A percentile compares a stretch with the other conserved stretches of the same genome.
Evolutionary conservation across 2,329 filamentous ascomycete species (phyloP).

Genomic region (Nemania sp.): DNA sequence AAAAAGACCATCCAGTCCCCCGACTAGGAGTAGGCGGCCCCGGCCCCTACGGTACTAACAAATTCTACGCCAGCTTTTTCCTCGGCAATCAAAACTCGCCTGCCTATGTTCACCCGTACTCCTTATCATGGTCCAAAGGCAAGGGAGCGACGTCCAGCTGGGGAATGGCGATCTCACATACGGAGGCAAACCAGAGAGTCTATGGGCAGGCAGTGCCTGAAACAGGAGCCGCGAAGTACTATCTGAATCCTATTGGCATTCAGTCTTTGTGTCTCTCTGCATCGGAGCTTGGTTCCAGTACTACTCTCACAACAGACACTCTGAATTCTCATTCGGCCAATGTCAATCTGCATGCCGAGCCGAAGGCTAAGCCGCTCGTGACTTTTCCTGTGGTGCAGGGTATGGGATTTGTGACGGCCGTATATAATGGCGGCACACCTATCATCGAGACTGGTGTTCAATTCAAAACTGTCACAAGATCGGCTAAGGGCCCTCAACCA

Average conservation of each 20-base stretch:
- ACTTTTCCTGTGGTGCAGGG: conserved; percentile 87
- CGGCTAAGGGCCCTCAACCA: conserved; percentile 59
- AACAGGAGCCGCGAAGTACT: conserved; percentile 69
- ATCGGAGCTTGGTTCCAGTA: conserved; percentile 67
- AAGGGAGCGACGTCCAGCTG: conserved; percentile 67
- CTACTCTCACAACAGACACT: conserved; percentile 58
- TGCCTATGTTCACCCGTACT: conserved; percentile 77
- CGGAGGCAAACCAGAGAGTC: conserved; percentile 68
- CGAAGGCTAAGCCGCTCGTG: conserved; percentile 62
- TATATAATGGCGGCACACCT: conserved; percentile 73
- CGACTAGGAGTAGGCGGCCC: conserved; percentile 54
- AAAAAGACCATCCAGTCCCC: conserved; percentile 62
- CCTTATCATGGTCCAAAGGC: conserved; percentile 69
- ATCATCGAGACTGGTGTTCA: conserved; percentile 74
- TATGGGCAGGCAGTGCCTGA: conserved; percentile 63
- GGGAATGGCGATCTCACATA: conserved; percentile 78
- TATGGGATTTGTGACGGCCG: conserved; percentile 81
- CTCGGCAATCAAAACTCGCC: conserved; percentile 71
- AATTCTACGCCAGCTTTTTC: conserved; percentile 82
- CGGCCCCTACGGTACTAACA: conserved; percentile 71
- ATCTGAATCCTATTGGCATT: conserved; percentile 79
- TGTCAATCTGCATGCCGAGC: conserved; percentile 65
- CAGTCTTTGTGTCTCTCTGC: conserved; percentile 83
- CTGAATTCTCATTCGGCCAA: conserved; percentile 65
- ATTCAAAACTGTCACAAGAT: conserved; percentile 68